phyloP scores from a whole-genome alignment of 768 basidiomycete genomes.

The Calocybe gangraenosa region DNA sequence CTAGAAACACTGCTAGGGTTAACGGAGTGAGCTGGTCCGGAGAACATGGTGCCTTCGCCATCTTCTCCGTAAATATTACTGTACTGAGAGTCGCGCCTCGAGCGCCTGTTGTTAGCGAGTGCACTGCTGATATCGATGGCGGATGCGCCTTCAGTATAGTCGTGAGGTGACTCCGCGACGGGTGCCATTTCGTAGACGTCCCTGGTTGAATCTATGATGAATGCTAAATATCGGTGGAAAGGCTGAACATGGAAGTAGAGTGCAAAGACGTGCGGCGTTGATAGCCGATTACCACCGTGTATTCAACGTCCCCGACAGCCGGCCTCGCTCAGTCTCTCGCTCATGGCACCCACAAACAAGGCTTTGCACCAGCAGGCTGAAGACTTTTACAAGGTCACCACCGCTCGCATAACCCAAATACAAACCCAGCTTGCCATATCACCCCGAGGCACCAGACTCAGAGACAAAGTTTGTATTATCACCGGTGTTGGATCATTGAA shows the following conservation, averaged over 20 bases:
- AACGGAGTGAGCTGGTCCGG: slow-evolving; percentile 65
- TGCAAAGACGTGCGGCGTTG: no score
- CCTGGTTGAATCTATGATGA: slow-evolving; percentile 15
- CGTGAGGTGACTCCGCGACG: slow-evolving; percentile 34
- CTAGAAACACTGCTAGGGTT: slow-evolving; percentile 79
- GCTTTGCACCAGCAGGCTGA: slow-evolving; percentile 28
- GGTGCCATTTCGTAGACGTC: slow-evolving; percentile 39
- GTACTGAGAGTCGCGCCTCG: slow-evolving; percentile 68
- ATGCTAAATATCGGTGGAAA: no score
- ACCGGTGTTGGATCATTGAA: slow-evolving; percentile 85
- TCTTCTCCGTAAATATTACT: slow-evolving; percentile 54
- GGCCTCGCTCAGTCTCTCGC: slow-evolving; percentile 2
- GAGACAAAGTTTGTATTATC: slow-evolving; percentile 79
- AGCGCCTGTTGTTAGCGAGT: slow-evolving; percentile 42
- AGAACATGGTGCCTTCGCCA: slow-evolving; percentile 67
- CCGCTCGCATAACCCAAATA: slow-evolving; percentile 63
- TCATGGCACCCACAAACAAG: slow-evolving; percentile 35
- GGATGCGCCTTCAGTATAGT: slow-evolving; percentile 88
- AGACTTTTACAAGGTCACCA: slow-evolving; percentile 55
- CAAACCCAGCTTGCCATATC: slow-evolving; percentile 59
- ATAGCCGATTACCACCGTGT: background rate
- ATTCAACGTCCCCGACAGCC: background rate
- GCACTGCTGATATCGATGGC: slow-evolving; percentile 67
- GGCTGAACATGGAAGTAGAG: background rate
- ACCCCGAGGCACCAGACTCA: slow-evolving; percentile 53